Conservation (phyloP, 768 basidiomycete species). For the Phlebiopsis flavidoalba region DNA sequence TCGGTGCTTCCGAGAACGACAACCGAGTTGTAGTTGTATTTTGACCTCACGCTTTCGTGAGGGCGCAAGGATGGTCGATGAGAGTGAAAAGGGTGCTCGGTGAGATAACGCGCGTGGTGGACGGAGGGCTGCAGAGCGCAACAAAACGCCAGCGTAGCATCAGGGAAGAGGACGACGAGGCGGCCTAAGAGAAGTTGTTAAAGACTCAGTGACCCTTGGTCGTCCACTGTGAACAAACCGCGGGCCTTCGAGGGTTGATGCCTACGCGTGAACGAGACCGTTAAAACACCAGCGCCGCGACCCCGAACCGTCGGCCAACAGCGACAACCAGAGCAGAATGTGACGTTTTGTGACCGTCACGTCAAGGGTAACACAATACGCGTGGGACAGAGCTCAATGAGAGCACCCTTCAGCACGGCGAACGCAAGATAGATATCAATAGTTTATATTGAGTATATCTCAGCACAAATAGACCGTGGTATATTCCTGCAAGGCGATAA, state of each 20-base stretch:
- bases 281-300: neutral
- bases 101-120: neutral
- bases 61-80: neutral
- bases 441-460: no score
- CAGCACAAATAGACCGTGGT: no score
- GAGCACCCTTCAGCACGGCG: no score
- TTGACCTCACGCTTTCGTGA: conserved; percentile 36
- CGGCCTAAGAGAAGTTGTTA: neutral
- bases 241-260: neutral
- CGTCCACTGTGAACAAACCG: neutral
- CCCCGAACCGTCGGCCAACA: neutral
- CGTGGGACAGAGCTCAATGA: no score
- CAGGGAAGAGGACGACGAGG: neutral
- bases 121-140: neutral
- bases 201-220: neutral
- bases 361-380: neutral
- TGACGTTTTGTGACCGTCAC: neutral
- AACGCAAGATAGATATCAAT: no score
- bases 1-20: conserved; percentile 44
- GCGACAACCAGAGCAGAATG: no score
- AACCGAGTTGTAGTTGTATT: conserved; percentile 78
- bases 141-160: neutral
- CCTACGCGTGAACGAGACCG: neutral
- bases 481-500: no score
- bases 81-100: conserved; percentile 4